Percentiles rank a stretch among this genome's conserved stretches.
phyloP scores from a whole-genome alignment of 495 filamentous ascomycete species.

The Aspergillus conjunctus region DNA sequence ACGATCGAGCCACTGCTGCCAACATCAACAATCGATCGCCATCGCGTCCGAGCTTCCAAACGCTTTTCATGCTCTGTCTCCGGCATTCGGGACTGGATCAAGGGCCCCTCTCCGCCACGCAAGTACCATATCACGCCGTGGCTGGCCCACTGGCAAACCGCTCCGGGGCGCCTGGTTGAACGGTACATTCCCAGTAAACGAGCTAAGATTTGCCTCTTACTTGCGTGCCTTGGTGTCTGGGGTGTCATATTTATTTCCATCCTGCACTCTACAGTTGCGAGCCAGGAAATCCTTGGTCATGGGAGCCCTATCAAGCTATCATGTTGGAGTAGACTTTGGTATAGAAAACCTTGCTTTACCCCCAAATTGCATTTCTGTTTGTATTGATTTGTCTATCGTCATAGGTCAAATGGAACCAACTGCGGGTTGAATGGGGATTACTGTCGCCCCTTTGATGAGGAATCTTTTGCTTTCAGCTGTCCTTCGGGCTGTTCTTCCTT shows the following conservation, averaged over 20 bases:
- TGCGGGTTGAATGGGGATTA: slow-evolving; percentile 73
- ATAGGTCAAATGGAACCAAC: slow-evolving; percentile 50
- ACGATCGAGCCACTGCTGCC: slow-evolving; percentile 30
- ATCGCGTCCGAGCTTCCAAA: slow-evolving; percentile 8
- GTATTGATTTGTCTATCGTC: not conserved
- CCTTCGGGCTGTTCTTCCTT: slow-evolving; percentile 66
- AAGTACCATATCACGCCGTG: slow-evolving; percentile 64
- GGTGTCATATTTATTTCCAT: slow-evolving; percentile 63
- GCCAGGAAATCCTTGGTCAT: slow-evolving; percentile 61
- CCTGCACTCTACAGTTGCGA: slow-evolving; percentile 59
- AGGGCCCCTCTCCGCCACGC: slow-evolving; percentile 61
- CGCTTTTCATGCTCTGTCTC: slow-evolving; percentile 34
- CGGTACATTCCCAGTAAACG: slow-evolving; percentile 54
- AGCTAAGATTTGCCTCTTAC: slow-evolving; percentile 47
- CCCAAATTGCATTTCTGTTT: too few species aligned
- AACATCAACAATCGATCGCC: slow-evolving; percentile 17
- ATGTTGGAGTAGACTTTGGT: slow-evolving; percentile 57
- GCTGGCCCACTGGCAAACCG: slow-evolving; percentile 62
- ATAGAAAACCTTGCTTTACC: slow-evolving; percentile 17
- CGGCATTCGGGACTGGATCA: slow-evolving; percentile 34
- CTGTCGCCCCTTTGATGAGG: slow-evolving; percentile 71
- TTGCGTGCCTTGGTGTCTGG: slow-evolving; percentile 62
- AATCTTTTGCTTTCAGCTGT: slow-evolving; percentile 71
- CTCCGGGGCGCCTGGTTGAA: slow-evolving; percentile 61
- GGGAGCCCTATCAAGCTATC: slow-evolving; percentile 57